phyloP scores from a whole-genome alignment of 495 filamentous ascomycete species.

The Xylaria telfairii region DNA sequence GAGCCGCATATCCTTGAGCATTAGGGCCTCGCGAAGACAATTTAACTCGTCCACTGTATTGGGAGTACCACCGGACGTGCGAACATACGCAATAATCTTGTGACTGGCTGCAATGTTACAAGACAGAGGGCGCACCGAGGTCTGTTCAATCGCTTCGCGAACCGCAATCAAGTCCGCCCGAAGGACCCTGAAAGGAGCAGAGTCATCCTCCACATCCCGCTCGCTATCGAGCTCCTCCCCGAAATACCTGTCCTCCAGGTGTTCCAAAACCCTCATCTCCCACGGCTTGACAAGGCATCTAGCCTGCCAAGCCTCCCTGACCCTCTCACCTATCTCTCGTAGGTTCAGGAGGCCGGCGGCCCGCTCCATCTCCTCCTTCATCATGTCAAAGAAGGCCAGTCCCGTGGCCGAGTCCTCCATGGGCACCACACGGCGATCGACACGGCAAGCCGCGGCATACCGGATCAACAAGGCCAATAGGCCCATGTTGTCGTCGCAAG shows the following conservation, averaged over 20 bases:
- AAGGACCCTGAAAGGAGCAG: background rate
- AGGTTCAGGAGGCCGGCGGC: background rate
- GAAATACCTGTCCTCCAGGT: background rate
- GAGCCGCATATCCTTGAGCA: slow-evolving; percentile 3
- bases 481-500: background rate
- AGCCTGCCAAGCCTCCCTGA: background rate
- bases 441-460: background rate
- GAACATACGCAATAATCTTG: background rate
- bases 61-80: background rate
- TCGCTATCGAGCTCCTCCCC: background rate
- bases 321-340: background rate
- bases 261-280: background rate
- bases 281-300: background rate
- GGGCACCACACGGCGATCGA: background rate
- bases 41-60: background rate
- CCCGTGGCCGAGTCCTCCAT: background rate
- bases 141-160: background rate
- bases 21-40: background rate
- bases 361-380: background rate
- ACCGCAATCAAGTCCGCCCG: background rate
- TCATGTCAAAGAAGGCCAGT: background rate
- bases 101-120: background rate
- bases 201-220: background rate
- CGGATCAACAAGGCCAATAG: slow-evolving; percentile 6
- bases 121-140: background rate